Conservation (phyloP, 257 asterid genomes). For the Solanum dulcamara region DNA sequence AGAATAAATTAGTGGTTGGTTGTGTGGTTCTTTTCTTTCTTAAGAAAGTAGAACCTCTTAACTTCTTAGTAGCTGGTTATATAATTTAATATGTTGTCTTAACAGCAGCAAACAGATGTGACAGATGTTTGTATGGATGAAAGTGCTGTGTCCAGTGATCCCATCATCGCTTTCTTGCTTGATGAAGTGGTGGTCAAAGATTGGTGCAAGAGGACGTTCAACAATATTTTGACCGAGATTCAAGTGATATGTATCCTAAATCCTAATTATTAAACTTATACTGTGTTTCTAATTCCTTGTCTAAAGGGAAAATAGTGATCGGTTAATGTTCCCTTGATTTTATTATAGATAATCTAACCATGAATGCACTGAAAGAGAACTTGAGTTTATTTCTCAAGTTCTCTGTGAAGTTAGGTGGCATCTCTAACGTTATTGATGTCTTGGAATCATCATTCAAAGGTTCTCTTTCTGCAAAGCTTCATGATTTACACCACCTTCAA, state of each 20-base stretch:
- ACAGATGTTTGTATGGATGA: conserved; percentile 98
- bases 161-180: conserved; percentile 76
- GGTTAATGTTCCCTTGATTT: conserved; percentile 40
- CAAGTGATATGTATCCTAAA: conserved; percentile 80
- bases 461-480: conserved; percentile 55
- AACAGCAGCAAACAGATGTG: conserved; percentile 58
- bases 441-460: conserved; percentile 80
- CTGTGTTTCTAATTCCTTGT: background rate
- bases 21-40: background rate
- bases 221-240: conserved; percentile 40
- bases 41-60: background rate
- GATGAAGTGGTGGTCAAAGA: conserved; percentile 96
- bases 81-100: conserved; percentile 24
- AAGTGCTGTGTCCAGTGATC: conserved; percentile 94
- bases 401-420: conserved; percentile 64
- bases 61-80: background rate
- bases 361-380: conserved; percentile 30
- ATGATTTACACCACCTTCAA: conserved; percentile 69
- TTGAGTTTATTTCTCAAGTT: conserved; percentile 48
- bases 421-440: conserved; percentile 66
- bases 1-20: background rate
- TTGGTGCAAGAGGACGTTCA: conserved; percentile 85
- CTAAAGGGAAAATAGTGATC: background rate
- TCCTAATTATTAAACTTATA: conserved; percentile 32
- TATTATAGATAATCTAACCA: conserved; percentile 44